phyloP scores from a whole-genome alignment of 2,329 filamentous ascomycete species.

The Pyricularia grisea region DNA sequence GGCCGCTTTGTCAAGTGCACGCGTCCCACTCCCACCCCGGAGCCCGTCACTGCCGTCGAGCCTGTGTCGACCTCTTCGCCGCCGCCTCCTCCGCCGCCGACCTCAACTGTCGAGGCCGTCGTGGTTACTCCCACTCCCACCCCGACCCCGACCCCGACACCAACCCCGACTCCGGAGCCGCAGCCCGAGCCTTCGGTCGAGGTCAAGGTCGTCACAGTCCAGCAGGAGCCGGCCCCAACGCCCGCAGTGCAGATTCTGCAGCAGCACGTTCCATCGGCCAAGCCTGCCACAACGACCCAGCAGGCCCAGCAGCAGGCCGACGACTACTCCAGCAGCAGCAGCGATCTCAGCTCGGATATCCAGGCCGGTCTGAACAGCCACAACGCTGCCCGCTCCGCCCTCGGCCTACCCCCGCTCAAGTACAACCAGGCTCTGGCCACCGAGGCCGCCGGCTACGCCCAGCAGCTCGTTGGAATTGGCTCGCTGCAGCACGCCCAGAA shows the following conservation, averaged over 20 bases:
- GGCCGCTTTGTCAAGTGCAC: background rate
- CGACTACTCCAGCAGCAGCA: background rate
- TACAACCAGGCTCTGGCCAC: constrained; percentile 19
- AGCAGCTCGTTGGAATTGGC: constrained; percentile 18
- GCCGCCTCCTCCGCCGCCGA: background rate
- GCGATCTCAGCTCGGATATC: constrained; percentile 12
- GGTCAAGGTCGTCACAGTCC: background rate
- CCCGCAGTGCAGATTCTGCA: background rate
- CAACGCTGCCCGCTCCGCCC: constrained; percentile 17
- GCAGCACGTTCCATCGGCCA: background rate
- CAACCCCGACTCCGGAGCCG: background rate
- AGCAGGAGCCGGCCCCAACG: background rate
- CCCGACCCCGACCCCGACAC: background rate
- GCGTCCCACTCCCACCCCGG: background rate
- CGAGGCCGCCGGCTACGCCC: constrained; percentile 18
- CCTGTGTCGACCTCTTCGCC: background rate
- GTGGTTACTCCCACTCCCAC: background rate
- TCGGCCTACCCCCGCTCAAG: constrained; percentile 14
- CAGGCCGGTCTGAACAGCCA: constrained; percentile 18
- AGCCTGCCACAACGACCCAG: background rate
- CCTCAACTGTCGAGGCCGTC: background rate
- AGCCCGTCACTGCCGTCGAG: background rate
- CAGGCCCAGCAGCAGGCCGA: background rate
- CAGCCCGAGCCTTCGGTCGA: background rate
- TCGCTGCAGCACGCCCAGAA: constrained; percentile 18